phyloP scores from a whole-genome alignment of 768 basidiomycete genomes.

The Kwoniella dejecticola region DNA sequence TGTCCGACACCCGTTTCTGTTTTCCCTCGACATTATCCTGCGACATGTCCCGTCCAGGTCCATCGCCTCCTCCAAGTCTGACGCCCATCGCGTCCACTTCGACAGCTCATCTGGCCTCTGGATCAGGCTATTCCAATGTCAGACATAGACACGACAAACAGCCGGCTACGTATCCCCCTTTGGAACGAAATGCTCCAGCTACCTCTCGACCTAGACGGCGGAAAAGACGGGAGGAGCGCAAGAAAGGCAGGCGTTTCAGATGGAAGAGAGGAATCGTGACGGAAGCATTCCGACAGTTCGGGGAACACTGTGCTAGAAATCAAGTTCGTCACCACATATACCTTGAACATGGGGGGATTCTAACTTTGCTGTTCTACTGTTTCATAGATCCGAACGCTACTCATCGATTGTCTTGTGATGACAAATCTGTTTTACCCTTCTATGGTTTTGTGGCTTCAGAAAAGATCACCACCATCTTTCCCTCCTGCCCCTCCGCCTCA shows the following conservation, averaged over 20 bases:
- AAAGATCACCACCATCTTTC: slow-evolving; percentile 36
- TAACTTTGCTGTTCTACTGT: neutral
- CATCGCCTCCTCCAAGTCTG: slow-evolving; percentile 9
- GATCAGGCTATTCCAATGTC: slow-evolving; percentile 1
- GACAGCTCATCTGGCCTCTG: slow-evolving; percentile 23
- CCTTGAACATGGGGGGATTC: neutral
- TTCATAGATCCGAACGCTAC: slow-evolving; percentile 49
- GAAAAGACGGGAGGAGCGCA: slow-evolving; percentile 13
- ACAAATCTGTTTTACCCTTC: slow-evolving; percentile 56
- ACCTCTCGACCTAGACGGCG: slow-evolving; percentile 4
- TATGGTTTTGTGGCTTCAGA: slow-evolving; percentile 47
- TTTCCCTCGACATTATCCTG: no score
- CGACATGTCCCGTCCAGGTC: slow-evolving; percentile 5
- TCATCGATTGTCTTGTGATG: slow-evolving; percentile 56
- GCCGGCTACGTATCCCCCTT: slow-evolving; percentile 2
- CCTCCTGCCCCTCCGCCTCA: slow-evolving; percentile 37
- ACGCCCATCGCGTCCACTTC: slow-evolving; percentile 27
- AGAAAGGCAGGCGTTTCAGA: slow-evolving; percentile 12
- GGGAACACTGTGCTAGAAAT: slow-evolving; percentile 54
- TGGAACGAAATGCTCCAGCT: neutral
- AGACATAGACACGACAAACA: slow-evolving; percentile 25
- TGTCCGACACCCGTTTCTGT: no score
- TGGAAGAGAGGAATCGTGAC: slow-evolving; percentile 37
- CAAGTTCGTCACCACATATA: slow-evolving; percentile 42
- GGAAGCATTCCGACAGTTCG: slow-evolving; percentile 49